Evolutionary conservation across 768 basidiomycete species (phyloP), one percentile per base, ranked within the genome.

Genomic region (Multifurca ochricompacta): DNA sequence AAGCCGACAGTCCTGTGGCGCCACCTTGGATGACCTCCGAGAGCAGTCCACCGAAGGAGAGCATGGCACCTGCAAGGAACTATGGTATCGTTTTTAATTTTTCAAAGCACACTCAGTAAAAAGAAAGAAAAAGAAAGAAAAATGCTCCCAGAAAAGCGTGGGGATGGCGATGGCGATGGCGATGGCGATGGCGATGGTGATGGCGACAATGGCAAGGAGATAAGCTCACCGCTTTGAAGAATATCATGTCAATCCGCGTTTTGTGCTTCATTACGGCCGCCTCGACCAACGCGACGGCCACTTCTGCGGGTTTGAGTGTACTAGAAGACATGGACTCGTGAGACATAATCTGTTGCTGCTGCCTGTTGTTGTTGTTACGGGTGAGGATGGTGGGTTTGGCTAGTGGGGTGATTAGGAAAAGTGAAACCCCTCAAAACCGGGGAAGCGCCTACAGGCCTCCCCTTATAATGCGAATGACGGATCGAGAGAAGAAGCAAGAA

Each of bases 31-130:
- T 63, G 53, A 87, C 72, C 58, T 83, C 69, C 19, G 78, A 78
- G 27, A 87, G 66, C 14, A 87, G 68, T 16, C 82, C 82, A 62
- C 85, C 85, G 46, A 87, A 87, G 6, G 85, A 84, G n/a, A 87
- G 64, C 79, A 87, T 84, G 30, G 77, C 73, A 16, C 85, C 85
- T 27, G 83, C 85, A 52, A 80, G 68, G 46, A 85, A 76, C 85
- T 87, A n/a, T n/a, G n/a, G n/a, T n/a, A n/a, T n/a, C n/a, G n/a
- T n/a, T n/a, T n/a, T n/a, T n/a, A n/a, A n/a, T n/a, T n/a, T n/a
- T n/a, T n/a, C n/a, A n/a, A n/a, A n/a, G n/a, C n/a, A n/a, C n/a
- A n/a, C n/a, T n/a, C n/a, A n/a, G n/a, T n/a, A n/a, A n/a, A n/a
- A n/a, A n/a, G n/a, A n/a, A n/a, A n/a, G n/a, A n/a, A n/a, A n/a